phyloP scores from a whole-genome alignment of 2,329 filamentous ascomycete species.

The Xylaria sp. region DNA sequence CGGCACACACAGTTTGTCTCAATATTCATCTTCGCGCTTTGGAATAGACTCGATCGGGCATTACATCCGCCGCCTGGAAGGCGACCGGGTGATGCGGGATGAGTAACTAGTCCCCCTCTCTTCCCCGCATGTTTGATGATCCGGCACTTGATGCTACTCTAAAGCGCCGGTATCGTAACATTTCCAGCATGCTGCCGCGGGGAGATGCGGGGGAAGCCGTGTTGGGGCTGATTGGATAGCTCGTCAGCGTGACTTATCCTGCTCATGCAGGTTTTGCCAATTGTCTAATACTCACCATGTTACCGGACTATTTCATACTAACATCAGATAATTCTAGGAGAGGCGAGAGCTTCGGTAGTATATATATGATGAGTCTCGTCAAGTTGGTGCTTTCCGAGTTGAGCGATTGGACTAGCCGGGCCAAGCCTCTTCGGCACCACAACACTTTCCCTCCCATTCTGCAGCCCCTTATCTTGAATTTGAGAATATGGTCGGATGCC shows the following conservation, averaged over 20 bases:
- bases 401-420: too few species aligned
- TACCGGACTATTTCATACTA: neutral
- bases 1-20: neutral
- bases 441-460: too few species aligned
- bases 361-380: too few species aligned
- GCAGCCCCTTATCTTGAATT: too few species aligned
- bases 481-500: too few species aligned
- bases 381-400: too few species aligned
- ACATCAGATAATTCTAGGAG: neutral
- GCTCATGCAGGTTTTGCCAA: neutral
- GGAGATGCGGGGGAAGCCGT: neutral
- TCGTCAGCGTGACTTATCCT: neutral
- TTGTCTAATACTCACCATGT: neutral
- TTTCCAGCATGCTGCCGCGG: neutral
- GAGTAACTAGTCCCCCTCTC: neutral
- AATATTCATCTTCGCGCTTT: neutral
- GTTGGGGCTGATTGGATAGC: neutral
- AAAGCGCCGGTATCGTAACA: neutral
- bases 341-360: too few species aligned
- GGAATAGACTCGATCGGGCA: neutral
- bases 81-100: neutral
- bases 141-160: conserved; percentile 20
- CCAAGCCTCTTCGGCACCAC: too few species aligned
- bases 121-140: conserved; percentile 21
- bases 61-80: neutral